Evolutionary conservation across 345 rosid species (phyloP).

Genomic region (Rhodomyrtus tomentosa): DNA sequence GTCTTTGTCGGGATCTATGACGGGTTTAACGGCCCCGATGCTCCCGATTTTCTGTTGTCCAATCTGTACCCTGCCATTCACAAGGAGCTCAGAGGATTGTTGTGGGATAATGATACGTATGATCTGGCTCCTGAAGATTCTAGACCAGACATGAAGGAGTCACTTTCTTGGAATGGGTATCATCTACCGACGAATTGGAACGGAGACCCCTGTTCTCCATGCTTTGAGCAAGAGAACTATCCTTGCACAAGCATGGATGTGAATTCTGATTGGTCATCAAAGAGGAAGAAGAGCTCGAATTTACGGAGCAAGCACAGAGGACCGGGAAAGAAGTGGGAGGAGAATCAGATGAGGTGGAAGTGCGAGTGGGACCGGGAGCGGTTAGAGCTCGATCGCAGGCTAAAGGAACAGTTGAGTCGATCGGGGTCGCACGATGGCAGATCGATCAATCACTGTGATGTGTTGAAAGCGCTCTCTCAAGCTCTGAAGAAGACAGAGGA

Average conservation of each 20-base stretch:
- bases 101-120: slow-evolving; percentile 64
- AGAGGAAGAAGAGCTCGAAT: slow-evolving; percentile 21
- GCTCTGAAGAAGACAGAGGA: slow-evolving; percentile 90
- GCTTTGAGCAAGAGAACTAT: slow-evolving; percentile 25
- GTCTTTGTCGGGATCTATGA: slow-evolving; percentile 95
- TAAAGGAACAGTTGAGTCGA: slow-evolving; percentile 43
- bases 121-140: slow-evolving; percentile 5
- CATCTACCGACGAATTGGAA: not conserved
- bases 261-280: slow-evolving; percentile 15
- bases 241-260: slow-evolving; percentile 9
- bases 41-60: slow-evolving; percentile 70
- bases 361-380: slow-evolving; percentile 67
- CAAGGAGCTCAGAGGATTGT: slow-evolving; percentile 75
- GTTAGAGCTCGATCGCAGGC: slow-evolving; percentile 49
- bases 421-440: slow-evolving; percentile 10
- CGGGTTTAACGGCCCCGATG: slow-evolving; percentile 98
- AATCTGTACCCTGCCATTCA: slow-evolving; percentile 66
- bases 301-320: slow-evolving; percentile 19
- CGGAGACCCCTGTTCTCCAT: slow-evolving; percentile 16
- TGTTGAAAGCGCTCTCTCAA: slow-evolving; percentile 67
- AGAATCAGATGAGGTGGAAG: slow-evolving; percentile 68
- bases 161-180: not conserved
- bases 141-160: not conserved
- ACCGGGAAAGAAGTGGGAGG: slow-evolving; percentile 46
- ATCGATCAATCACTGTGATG: slow-evolving; percentile 52